Conservation (phyloP, 257 asterid species). For the Orobanche coerulescens region DNA sequence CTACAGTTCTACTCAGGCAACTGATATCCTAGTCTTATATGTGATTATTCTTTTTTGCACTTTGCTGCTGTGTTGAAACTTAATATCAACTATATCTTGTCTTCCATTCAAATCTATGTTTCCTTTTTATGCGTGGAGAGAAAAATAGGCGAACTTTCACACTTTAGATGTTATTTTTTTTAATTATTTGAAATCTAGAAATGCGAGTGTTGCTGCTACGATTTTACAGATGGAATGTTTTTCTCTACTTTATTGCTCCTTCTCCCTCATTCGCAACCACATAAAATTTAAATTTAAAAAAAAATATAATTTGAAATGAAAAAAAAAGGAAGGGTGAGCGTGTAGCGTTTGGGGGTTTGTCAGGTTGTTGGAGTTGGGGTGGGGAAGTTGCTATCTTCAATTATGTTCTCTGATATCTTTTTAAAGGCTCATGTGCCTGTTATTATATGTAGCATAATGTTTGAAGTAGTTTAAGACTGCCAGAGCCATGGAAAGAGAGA, state of each 20-base stretch:
- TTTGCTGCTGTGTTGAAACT: not conserved
- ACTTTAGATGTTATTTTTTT: not conserved
- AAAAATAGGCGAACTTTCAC: not conserved
- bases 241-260: not conserved
- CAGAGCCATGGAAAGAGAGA: not conserved
- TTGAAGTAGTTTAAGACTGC: not conserved
- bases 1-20: not conserved
- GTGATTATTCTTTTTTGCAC: not conserved
- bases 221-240: not conserved
- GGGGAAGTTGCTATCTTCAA: not conserved
- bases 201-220: not conserved
- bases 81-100: not conserved
- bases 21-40: not conserved
- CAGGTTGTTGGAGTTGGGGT: not conserved
- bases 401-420: not conserved
- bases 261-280: not conserved
- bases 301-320: not conserved
- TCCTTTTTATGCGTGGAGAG: not conserved
- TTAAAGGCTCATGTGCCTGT: not conserved
- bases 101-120: not conserved
- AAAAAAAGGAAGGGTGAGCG: not conserved
- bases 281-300: not conserved
- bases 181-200: not conserved
- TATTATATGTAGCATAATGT: slow-evolving; percentile 8
- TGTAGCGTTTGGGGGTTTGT: not conserved